Base-by-base conservation (phyloP, 1,284 basidiomycete genomes). In the Puccinia polysora region DNA sequence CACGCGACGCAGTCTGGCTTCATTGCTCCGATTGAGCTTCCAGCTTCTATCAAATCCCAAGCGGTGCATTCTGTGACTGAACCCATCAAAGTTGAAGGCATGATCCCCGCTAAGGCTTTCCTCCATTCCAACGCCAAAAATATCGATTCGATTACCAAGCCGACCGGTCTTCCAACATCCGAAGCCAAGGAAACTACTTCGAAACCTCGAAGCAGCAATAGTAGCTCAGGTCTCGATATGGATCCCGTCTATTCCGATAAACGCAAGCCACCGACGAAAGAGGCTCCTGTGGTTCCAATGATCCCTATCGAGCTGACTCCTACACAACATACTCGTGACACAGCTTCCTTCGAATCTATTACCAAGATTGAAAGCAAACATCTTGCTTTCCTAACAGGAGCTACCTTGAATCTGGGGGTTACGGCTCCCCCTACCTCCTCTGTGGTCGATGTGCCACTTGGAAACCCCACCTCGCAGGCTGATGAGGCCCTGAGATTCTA, bases 341-440 rank as follows among this genome's bases (percentile, higher is more conserved):
- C 30, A 2, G 14, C 62, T 1, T 40, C 62, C 23, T 20, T 50
- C 36, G 15, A 18, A 50, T 47, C 45, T 10, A 15, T 38, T 40
- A 52, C 45, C 7, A 65, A 52, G 49, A 28, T 65, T 20, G 62
- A 65, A 38, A 49, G n/a, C 20, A 49, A 65, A 34, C 62, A 65
- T 52, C 47, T 65, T 4, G 62, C 43, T 3, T 65, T 65, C 34
- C 52, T 65, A 28, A 65, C 6, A 52, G 62, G 62, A 32, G 62
- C 30, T 49, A 25, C 49, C 10, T 30, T 18, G 25, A 28, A 25
- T 32, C 32, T 30, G 40, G n/a, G 40, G 10, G 10, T 45, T 30
- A 36, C 62, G 23, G 30, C 62, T n/a, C 62, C 62, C 30, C 62
- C 47, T 23, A 28, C 62, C 5, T 20, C 49, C 15, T 23, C n/a